phyloP scores from a whole-genome alignment of 2,329 filamentous ascomycete species.

The Xylaria polymorpha region DNA sequence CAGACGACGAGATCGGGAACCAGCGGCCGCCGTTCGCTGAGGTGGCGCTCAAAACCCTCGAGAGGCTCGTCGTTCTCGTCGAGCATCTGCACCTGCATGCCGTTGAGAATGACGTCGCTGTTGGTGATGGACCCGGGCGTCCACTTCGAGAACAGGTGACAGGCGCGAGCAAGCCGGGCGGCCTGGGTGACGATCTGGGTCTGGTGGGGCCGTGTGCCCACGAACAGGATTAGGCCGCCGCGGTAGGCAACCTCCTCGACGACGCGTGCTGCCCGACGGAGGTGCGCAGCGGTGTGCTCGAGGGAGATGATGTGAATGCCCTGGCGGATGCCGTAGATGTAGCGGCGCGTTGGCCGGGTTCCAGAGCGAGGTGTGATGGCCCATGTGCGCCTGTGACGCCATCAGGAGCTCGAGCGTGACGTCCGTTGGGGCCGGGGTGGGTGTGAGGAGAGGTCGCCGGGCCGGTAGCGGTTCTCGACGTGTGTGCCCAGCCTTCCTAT shows the following conservation, averaged over 20 bases:
- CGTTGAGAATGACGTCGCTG: slow-evolving; percentile 84
- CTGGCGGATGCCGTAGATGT: slow-evolving; percentile 91
- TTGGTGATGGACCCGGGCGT: slow-evolving; percentile 93
- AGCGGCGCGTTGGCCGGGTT: slow-evolving; percentile 92
- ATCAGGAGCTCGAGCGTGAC: slow-evolving; percentile 91
- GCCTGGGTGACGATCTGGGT: slow-evolving; percentile 83
- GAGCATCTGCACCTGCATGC: slow-evolving; percentile 77
- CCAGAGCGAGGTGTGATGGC: slow-evolving; percentile 91
- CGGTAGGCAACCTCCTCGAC: slow-evolving; percentile 86
- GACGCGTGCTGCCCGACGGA: slow-evolving; percentile 92
- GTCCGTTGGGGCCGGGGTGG: slow-evolving; percentile 80
- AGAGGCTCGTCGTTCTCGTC: slow-evolving; percentile 75
- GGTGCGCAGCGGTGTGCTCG: slow-evolving; percentile 86
- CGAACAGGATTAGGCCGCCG: slow-evolving; percentile 89
- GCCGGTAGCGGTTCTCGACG: slow-evolving; percentile 69
- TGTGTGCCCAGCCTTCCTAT: slow-evolving; percentile 62
- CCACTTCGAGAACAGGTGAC: slow-evolving; percentile 94
- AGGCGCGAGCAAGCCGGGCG: slow-evolving; percentile 80
- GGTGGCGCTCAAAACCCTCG: slow-evolving; percentile 72
- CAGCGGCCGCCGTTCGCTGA: slow-evolving; percentile 72
- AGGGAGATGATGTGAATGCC: slow-evolving; percentile 94
- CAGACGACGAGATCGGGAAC: slow-evolving; percentile 92
- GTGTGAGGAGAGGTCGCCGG: slow-evolving; percentile 71
- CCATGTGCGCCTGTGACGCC: slow-evolving; percentile 87
- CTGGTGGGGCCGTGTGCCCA: slow-evolving; percentile 86